Conservation (phyloP, 345 rosid species). For the Sisymbrium altissimum region DNA sequence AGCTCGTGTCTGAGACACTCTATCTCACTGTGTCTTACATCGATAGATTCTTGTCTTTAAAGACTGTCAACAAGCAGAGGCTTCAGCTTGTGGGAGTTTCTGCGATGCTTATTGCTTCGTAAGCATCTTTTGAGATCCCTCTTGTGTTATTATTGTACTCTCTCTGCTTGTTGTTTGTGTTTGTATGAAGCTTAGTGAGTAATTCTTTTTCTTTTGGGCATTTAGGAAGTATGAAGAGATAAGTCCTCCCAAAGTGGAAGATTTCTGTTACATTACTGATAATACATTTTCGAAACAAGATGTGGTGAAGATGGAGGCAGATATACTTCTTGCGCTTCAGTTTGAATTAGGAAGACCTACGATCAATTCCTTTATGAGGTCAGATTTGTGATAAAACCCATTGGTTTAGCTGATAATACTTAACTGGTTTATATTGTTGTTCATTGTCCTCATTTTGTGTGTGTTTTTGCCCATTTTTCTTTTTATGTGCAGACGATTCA, state of each 20-base stretch:
- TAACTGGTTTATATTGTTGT: not conserved
- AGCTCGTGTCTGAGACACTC: slow-evolving; percentile 56
- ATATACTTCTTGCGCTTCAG: slow-evolving; percentile 49
- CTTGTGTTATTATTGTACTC: not conserved
- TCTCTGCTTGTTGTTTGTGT: no score
- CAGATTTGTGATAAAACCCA: not conserved
- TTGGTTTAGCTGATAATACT: not conserved
- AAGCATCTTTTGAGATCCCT: slow-evolving; percentile 31
- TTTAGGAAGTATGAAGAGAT: slow-evolving; percentile 74
- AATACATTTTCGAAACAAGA: slow-evolving; percentile 62
- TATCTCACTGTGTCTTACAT: slow-evolving; percentile 50
- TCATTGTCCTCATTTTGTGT: slow-evolving; percentile 1
- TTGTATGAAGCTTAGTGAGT: not conserved
- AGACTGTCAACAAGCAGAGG: slow-evolving; percentile 43
- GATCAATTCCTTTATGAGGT: slow-evolving; percentile 56
- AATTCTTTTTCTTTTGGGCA: not conserved
- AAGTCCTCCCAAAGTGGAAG: slow-evolving; percentile 57
- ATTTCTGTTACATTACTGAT: slow-evolving; percentile 65
- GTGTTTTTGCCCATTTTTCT: not conserved
- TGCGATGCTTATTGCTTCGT: slow-evolving; percentile 84
- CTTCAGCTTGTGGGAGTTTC: slow-evolving; percentile 79
- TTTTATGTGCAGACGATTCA: slow-evolving; percentile 47
- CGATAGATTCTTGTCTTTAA: slow-evolving; percentile 57
- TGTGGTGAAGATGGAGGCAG: slow-evolving; percentile 72
- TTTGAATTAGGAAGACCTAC: slow-evolving; percentile 75